Evolutionary conservation across 2,329 filamentous ascomycete species (phyloP), one percentile per base, ranked within the genome.

Genomic region (Endothia cerciana): DNA sequence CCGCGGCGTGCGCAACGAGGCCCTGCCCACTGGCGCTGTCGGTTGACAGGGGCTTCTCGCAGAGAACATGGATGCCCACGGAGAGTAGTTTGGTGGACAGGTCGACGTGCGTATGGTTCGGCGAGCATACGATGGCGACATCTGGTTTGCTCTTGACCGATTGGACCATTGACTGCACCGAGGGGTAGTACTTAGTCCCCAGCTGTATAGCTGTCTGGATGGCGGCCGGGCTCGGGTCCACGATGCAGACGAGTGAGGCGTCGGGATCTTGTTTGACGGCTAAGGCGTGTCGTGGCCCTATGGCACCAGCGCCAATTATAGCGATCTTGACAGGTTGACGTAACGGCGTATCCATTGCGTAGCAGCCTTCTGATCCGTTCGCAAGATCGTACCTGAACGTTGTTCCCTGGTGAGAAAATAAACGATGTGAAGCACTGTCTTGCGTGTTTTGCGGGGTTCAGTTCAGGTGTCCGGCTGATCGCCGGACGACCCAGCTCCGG

Each of bases 81-180:
- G 76, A 70, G 1, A 86, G 76, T 1, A 88, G 76, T 47, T 82
- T 77, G n/a, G 77, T 79, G 2, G 83, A 76, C 1, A 87, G 67
- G 0, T 80, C 60, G 4, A 85, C 84, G 66, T 88, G 86, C 0
- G 83, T 87, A 69, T 83, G 79, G 70, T 87, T 88, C 2, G 86
- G 86, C 0, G 85, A 88, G 77, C 85, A 86, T 59, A 88, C 80
- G 49, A 88, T 82, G 28, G 85, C 85, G 43, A 81, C 85, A 59
- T 85, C 79, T 13, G 84, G 83, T n/a, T 75, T 77, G 53, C 74
- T 51, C 7, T 69, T 38, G 17, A 36, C 3, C 0, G 77, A 78
- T 5, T 72, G 69, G 0, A 87, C 70, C 68, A 87, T 77, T 0
- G 76, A 74, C 2, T 77, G 60, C 2, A 87, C 73, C 4, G 81